Evolutionary conservation across 2,329 filamentous ascomycete species (phyloP).

Genomic region (Diaporthe capsici): DNA sequence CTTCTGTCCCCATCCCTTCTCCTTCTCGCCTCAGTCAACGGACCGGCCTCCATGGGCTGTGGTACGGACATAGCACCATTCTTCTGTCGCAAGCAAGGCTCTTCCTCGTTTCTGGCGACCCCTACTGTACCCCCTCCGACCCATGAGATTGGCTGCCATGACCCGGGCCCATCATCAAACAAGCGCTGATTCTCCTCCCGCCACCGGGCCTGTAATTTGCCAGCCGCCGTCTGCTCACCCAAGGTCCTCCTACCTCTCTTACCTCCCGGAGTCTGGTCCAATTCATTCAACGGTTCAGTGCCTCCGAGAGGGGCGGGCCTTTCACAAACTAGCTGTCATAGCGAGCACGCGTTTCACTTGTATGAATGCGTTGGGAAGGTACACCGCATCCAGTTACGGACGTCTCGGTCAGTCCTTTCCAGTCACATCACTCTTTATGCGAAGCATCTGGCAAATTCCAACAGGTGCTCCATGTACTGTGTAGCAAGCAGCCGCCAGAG

Average conservation of each 20-base stretch:
- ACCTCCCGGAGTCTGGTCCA: not conserved
- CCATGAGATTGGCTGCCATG: slow-evolving; percentile 14
- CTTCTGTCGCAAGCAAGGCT: slow-evolving; percentile 16
- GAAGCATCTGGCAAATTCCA: not conserved
- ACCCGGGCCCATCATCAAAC: slow-evolving; percentile 31
- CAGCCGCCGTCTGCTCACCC: slow-evolving; percentile 19
- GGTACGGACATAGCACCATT: slow-evolving; percentile 9
- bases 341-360: slow-evolving; percentile 5
- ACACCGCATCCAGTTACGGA: not conserved
- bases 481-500: not conserved
- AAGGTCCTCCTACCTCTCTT: slow-evolving; percentile 4
- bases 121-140: not conserved
- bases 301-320: slow-evolving; percentile 39
- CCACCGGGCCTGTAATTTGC: slow-evolving; percentile 27
- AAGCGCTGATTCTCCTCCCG: slow-evolving; percentile 34
- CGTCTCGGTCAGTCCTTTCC: not conserved
- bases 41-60: slow-evolving; percentile 1
- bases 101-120: slow-evolving; percentile 25
- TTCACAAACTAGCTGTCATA: not conserved
- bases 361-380: not conserved
- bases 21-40: not conserved
- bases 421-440: not conserved
- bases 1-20: slow-evolving; percentile 2
- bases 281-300: not conserved
- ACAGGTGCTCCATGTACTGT: not conserved